A percentile compares a stretch with the other conserved stretches of the same genome.
These are phyloP conservation scores for Blastocystis sp. DNA, from an alignment of 352 stramenopile genomes.

Conservation along the genomic window DNA sequence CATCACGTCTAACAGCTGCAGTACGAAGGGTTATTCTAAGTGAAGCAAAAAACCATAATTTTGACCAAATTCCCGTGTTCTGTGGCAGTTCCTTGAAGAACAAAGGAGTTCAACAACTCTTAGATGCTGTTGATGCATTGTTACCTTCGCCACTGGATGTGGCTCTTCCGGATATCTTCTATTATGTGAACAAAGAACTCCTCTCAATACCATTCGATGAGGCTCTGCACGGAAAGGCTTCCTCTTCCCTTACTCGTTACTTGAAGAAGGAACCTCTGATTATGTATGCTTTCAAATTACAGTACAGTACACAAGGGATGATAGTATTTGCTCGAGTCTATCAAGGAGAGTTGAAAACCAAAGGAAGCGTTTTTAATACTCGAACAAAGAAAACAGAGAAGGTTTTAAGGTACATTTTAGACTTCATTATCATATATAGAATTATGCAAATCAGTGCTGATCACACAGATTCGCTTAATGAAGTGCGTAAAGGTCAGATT, in stretches of 20 bases:
- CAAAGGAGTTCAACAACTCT: slow-evolving; percentile 92
- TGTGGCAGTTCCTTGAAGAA: slow-evolving; percentile 81
- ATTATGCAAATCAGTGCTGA: slow-evolving; percentile 78
- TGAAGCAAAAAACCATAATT: background rate
- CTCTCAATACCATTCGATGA: background rate
- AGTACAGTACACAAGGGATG: slow-evolving; percentile 77
- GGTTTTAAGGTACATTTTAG: background rate
- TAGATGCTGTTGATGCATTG: slow-evolving; percentile 94
- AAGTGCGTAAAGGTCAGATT: slow-evolving; percentile 77
- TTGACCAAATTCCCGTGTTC: slow-evolving; percentile 8
- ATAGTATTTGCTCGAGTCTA: slow-evolving; percentile 82
- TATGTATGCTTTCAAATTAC: slow-evolving; percentile 77
- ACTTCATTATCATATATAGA: slow-evolving; percentile 71
- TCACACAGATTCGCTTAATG: slow-evolving; percentile 78
- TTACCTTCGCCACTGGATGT: slow-evolving; percentile 88
- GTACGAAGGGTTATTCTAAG: background rate
- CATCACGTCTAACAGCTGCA: background rate
- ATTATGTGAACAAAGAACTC: slow-evolving; percentile 69
- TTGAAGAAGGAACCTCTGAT: slow-evolving; percentile 75
- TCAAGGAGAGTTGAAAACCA: slow-evolving; percentile 76
- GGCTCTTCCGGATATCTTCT: slow-evolving; percentile 70
- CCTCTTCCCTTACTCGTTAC: slow-evolving; percentile 88
- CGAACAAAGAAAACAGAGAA: slow-evolving; percentile 71
- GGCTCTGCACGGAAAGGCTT: slow-evolving; percentile 30
- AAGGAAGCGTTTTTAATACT: slow-evolving; percentile 77